Evolutionary conservation across 2,329 filamentous ascomycete species (phyloP), one percentile per base, ranked within the genome.

Genomic region (Botrytis elliptica): DNA sequence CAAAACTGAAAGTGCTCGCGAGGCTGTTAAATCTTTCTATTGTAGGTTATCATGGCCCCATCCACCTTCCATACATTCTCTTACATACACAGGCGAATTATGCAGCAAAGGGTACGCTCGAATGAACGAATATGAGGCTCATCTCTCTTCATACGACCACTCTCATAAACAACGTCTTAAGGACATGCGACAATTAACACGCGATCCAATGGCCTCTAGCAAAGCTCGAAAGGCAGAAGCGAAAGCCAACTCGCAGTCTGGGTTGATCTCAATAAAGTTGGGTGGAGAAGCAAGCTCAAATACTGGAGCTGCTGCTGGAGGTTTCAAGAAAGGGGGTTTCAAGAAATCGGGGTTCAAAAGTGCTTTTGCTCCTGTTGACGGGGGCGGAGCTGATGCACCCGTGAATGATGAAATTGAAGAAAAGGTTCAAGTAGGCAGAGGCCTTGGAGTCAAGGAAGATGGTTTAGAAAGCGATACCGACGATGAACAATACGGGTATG

Each of bases 71-170:
- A 33, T n/a, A 18, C 64, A 71, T 59, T 52, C 46, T 60, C 75
- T 78, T 57, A 76, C 71, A 42, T 52, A 12, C 1, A 3, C 73
- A 86, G 86, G 90, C 85, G 89, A 91, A 59, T 89, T 98, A 72
- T 98, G 96, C 85, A 90, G 92, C 76, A 98, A 98, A 84, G 95
- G 95, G 79, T 99, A 98, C 84, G 90, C 91, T 2, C 94, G 96
- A 73, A 95, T 97, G 87, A 95, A 97, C 81, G 95, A 98, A 82
- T 98, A 97, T 82, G 95, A 98, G 83, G 92, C 95, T 12, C 96
- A 99, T 82, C 93, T 98, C 73, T 91, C 91, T 76, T 96, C 93
- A 79, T 98, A 98, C 83, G 96, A 98, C 81, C 96, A 99, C 84
- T 93, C 93, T 79, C 96, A 99, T 83, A 95, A 94, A 82, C 94